These are phyloP conservation scores for Sclerotinia spermophila DNA, from an alignment of 2,329 filamentous ascomycete genomes.

Conservation along the genomic window DNA sequence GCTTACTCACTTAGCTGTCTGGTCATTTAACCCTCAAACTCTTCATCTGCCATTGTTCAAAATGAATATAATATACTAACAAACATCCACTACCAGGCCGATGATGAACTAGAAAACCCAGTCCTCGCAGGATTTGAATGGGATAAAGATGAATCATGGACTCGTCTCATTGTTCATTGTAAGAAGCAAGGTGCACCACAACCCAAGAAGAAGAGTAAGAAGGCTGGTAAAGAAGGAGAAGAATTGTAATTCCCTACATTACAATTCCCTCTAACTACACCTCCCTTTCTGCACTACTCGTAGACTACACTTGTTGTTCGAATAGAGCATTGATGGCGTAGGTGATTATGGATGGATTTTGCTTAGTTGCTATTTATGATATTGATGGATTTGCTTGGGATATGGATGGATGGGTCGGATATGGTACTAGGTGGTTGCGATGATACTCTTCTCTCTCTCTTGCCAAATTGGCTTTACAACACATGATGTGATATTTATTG, in stretches of 20 bases:
- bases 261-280: neutral
- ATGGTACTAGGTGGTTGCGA: neutral
- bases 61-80: constrained; percentile 24
- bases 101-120: constrained; percentile 84
- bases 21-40: neutral
- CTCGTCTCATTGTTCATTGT: constrained; percentile 80
- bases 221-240: constrained; percentile 44
- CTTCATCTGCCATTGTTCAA: constrained; percentile 15
- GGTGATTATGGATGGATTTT: neutral
- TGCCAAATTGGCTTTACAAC: neutral
- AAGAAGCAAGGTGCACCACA: constrained; percentile 62
- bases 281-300: constrained; percentile 10
- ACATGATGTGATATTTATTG: neutral
- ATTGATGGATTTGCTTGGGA: neutral
- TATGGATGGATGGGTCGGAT: neutral
- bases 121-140: constrained; percentile 95
- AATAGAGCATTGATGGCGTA: constrained; percentile 11
- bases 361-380: neutral
- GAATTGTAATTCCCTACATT: constrained; percentile 20
- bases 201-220: constrained; percentile 65
- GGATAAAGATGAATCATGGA: constrained; percentile 91
- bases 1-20: no score
- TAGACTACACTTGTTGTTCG: constrained; percentile 11
- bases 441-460: neutral
- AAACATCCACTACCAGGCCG: constrained; percentile 54